Base-by-base conservation (phyloP, 2,329 filamentous ascomycete species). In the Leptographium radiaticola region DNA sequence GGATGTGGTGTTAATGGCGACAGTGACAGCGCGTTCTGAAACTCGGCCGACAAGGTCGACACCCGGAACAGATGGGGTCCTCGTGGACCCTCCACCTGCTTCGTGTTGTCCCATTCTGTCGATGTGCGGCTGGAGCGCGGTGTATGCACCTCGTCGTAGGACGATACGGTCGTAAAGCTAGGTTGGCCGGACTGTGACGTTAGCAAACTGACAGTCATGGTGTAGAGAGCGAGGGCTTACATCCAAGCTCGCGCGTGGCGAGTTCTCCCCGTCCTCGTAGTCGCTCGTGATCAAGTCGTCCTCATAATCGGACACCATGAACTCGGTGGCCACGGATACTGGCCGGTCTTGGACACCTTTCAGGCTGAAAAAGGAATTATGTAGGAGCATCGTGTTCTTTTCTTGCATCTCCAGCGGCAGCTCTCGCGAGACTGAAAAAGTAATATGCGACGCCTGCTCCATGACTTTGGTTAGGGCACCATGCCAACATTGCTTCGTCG, bases 61-160 rank as follows among this genome's bases (percentile, higher is more conserved):
- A 77, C 77, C 59, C 87, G 81, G 68, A 95, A 95, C 16, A 95
- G 76, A 70, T 95, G 90, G 11, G 90, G 90, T 1, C 90, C 90
- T 59, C 78, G 79, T 2, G 90, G 90, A 0, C 90, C 90, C 65
- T 89, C 78, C 8, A 91, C 82, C 36, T 83, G 75, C 66, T 85
- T 85, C 43, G 76, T 67, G 10, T 44, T n/a, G 56, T 78, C 75
- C 62, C 83, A 87, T 33, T 74, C 73, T 58, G 75, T 75, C 57
- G 80, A 76, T 59, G 79, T 75, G 59, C 75, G 75, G 61, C 72
- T 77, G 47, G 85, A 85, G 58, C 80, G 78, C 18, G 90, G 90
- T 31, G 90, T 95, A 34, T 81, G 80, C 4, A 83, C 77, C 65
- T 95, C 89, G 63, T 94, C 89, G 62, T 86, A 89, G 1, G 88